phyloP scores from a whole-genome alignment of 306 rosid species.

The Medicago arabica region DNA sequence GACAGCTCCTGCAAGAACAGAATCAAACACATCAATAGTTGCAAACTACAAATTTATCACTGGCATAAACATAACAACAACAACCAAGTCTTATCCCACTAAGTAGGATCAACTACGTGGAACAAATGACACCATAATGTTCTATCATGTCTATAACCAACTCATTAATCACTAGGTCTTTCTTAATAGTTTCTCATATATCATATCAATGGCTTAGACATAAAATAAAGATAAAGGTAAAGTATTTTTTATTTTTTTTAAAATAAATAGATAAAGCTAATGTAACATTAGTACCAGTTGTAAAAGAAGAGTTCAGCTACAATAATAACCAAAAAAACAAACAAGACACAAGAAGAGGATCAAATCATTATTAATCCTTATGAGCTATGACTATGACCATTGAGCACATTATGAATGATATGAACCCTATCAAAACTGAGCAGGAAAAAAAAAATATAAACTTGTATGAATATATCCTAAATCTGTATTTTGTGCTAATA shows the following conservation, averaged over 20 bases:
- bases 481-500: background rate
- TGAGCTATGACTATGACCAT: background rate
- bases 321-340: conserved; percentile 30
- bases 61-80: background rate
- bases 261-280: background rate
- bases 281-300: background rate
- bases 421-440: too few species aligned
- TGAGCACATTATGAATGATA: background rate
- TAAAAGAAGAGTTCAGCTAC: conserved; percentile 2
- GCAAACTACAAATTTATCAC: conserved; percentile 33
- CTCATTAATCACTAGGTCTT: too few species aligned
- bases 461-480: conserved; percentile 2
- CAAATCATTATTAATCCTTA: background rate
- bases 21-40: conserved; percentile 33
- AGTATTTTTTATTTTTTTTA: background rate
- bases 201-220: background rate
- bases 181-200: too few species aligned
- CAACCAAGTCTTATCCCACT: too few species aligned
- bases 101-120: too few species aligned
- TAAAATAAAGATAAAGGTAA: background rate
- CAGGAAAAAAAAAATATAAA: too few species aligned
- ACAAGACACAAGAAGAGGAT: conserved; percentile 15
- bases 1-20: conserved; percentile 75
- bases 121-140: too few species aligned
- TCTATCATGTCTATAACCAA: too few species aligned